Conservation (phyloP, 129 eudicot genomes). For the Scalesia atractyloides region DNA sequence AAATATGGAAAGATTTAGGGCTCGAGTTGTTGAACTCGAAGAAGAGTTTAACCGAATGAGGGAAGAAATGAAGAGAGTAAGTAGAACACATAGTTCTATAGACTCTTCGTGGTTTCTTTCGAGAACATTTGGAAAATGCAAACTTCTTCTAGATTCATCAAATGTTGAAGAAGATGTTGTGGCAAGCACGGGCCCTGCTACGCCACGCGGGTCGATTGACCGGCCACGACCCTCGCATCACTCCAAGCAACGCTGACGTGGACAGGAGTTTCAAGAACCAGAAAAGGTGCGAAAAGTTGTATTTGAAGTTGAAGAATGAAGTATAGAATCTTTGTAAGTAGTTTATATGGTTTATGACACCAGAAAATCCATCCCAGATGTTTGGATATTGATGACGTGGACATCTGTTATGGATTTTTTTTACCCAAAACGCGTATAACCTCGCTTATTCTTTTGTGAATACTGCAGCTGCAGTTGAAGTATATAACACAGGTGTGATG, state of each 20-base stretch:
- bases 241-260: slow-evolving; percentile 42
- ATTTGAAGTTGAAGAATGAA: neutral
- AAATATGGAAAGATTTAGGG: slow-evolving; percentile 74
- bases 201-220: slow-evolving; percentile 74
- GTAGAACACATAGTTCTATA: slow-evolving; percentile 53
- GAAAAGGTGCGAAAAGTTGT: neutral
- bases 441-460: slow-evolving; percentile 24
- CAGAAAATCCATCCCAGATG: slow-evolving; percentile 39
- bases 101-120: slow-evolving; percentile 59
- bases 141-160: slow-evolving; percentile 61
- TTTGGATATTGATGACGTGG: slow-evolving; percentile 17
- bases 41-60: slow-evolving; percentile 68
- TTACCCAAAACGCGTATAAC: neutral
- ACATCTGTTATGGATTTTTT: slow-evolving; percentile 50
- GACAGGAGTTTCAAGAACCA: slow-evolving; percentile 20
- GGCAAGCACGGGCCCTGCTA: slow-evolving; percentile 56
- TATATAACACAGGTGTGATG: slow-evolving; percentile 28
- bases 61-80: slow-evolving; percentile 66
- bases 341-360: slow-evolving; percentile 9
- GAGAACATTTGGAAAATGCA: slow-evolving; percentile 61
- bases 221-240: slow-evolving; percentile 46
- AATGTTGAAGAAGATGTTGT: slow-evolving; percentile 46
- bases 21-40: slow-evolving; percentile 81
- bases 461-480: slow-evolving; percentile 23
- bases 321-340: slow-evolving; percentile 24